Evolutionary conservation across 78 protist genomes (phyloP), one percentile per base, ranked within the genome.

Genomic region (Monosiga brevicollis): DNA sequence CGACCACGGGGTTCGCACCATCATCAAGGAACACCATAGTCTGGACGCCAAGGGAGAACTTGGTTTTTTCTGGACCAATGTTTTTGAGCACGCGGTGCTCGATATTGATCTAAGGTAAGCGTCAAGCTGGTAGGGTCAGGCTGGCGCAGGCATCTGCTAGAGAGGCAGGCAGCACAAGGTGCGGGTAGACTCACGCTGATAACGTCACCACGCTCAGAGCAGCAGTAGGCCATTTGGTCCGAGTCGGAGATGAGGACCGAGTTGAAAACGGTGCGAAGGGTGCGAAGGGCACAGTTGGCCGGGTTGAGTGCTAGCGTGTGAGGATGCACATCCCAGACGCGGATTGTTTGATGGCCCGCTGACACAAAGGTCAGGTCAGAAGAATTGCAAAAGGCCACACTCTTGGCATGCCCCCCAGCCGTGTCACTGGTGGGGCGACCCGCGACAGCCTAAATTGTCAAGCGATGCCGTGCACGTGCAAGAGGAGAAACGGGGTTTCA

Each of bases 141-240:
- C n/a, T n/a, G n/a, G n/a, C n/a, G n/a, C n/a, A n/a, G n/a, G n/a
- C n/a, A n/a, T n/a, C n/a, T n/a, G n/a, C n/a, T n/a, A n/a, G n/a
- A n/a, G n/a, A n/a, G n/a, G n/a, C n/a, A n/a, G n/a, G n/a, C n/a
- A n/a, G n/a, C n/a, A n/a, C n/a, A n/a, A n/a, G n/a, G n/a, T 3
- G 80, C 78, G 41, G 9, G 9, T 0, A 88, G 75, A 26, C 29
- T 39, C 43, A 89, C 75, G 54, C 76, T 2, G 43, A 89, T 32
- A 1, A 92, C 38, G 84, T 92, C 95, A 40, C 95, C 95, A 0
- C 91, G 39, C 26, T 76, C 1, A n/a, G 92, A 87, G 22, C 92
- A 92, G 24, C 42, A 79, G 76, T 82, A 91, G 24, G 55, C 62
- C 55, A 11, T 22, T 26, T 37, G 38, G 81, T 88, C 82, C 54